Evolutionary conservation across 805 yeast species (phyloP), one percentile per base, ranked within the genome.

Genomic region (Metschnikowia corniflorae): DNA sequence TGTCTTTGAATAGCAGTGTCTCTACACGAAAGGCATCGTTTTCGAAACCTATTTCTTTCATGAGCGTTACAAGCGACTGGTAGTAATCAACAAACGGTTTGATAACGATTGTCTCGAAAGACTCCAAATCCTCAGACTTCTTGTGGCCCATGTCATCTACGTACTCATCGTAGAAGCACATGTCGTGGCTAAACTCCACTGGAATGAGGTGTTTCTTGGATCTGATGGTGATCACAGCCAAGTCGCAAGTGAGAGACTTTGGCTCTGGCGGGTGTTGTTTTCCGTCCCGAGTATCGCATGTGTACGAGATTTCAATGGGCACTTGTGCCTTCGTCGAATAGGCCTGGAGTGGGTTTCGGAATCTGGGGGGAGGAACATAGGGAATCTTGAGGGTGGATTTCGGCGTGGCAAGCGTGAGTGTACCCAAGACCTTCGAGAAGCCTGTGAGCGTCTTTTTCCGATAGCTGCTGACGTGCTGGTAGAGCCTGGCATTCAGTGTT

Each of bases 101-200:
- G 7, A 63, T 51, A n/a, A 67, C 55, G 2, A 63, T 58, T 8
- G 54, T 43, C 35, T 61, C 63, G 31, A 68, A 65, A 27, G 56
- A 52, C 19, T 56, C 63, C 26, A 39, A 33, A 18, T 50, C 48
- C 4, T 38, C 44, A 4, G 33, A 21, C 16, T 48, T 47, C 26
- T 47, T 51, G 16, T 44, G 42, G 5, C 50, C 49, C 29, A 58
- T 59, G 15, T 60, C 55, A 20, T 43, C 50, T 23, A 57, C 56
- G 20, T 59, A 60, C 16, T 58, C 57, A 29, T 63, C 68, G 12
- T 49, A 44, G 43, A 64, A 63, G 37, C 64, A 61, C 60, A 65
- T 57, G 17, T 64, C 70, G 36, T 62, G 69, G 39, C 57, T 60
- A 42, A 68, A 47, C 27, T 66, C 71, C 5, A 68, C 51, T 2